Evolutionary conservation across 495 filamentous ascomycete genomes (phyloP).

Genomic region (Aspergillus saccharolyticus): DNA sequence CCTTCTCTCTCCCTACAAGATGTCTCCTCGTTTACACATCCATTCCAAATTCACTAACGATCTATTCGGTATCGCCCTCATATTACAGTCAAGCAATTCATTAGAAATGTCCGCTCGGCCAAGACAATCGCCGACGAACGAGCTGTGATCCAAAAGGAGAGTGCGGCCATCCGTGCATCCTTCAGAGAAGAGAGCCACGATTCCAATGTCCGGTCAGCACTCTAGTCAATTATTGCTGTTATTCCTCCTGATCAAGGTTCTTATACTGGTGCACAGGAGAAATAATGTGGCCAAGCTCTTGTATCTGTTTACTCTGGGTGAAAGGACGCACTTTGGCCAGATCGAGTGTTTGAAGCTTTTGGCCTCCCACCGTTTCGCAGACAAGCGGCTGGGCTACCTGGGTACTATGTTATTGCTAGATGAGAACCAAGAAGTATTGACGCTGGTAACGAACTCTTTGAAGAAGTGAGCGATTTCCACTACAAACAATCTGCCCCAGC

Average conservation of each 20-base stretch:
- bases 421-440: constrained; percentile 97
- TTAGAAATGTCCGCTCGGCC: constrained; percentile 94
- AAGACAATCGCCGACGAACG: constrained; percentile 99
- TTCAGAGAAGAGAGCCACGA: constrained; percentile 95
- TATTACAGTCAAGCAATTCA: constrained; percentile 91
- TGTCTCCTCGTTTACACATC: constrained; percentile 7
- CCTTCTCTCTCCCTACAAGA: constrained; percentile 30
- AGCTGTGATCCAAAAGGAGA: constrained; percentile 97
- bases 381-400: constrained; percentile 93
- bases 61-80: constrained; percentile 2
- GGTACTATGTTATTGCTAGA: constrained; percentile 94
- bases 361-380: constrained; percentile 93
- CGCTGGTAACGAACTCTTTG: constrained; percentile 92
- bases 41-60: constrained; percentile 12
- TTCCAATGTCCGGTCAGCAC: constrained; percentile 71
- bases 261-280: constrained; percentile 54
- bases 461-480: constrained; percentile 64
- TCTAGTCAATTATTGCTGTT: constrained; percentile 8
- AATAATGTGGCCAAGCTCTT: constrained; percentile 99
- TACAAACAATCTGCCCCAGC: constrained; percentile 1
- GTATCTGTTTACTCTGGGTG: constrained; percentile 97
- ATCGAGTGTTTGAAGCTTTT: constrained; percentile 98
- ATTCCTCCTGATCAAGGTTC: constrained; percentile 9
- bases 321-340: constrained; percentile 97
- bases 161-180: constrained; percentile 91